These are phyloP conservation scores for Phytophthora europaea DNA, from an alignment of 352 stramenopile species.

Conservation along the genomic window DNA sequence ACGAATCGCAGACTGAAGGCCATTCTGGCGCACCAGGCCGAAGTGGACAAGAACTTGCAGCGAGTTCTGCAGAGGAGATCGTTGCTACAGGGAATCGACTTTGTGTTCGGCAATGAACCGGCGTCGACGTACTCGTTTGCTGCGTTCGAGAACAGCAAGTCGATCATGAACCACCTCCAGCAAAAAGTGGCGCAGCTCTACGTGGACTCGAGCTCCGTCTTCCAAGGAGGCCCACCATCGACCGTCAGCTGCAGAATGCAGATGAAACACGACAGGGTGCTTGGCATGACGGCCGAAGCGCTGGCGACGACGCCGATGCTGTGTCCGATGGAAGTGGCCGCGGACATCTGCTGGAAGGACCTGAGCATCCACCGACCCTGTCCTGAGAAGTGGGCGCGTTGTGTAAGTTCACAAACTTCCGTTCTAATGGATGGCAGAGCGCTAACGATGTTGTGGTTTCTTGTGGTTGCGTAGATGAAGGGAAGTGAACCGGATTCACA, in stretches of 20 bases:
- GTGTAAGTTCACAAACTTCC: slow-evolving; percentile 10
- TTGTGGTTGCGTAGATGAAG: slow-evolving; percentile 18
- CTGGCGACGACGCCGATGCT: slow-evolving; percentile 29
- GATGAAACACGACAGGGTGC: slow-evolving; percentile 14
- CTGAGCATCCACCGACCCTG: slow-evolving; percentile 32
- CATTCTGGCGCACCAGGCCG: slow-evolving; percentile 16
- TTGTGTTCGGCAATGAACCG: slow-evolving; percentile 33
- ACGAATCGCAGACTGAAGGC: slow-evolving; percentile 23
- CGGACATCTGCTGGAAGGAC: slow-evolving; percentile 32
- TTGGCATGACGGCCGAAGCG: slow-evolving; percentile 21
- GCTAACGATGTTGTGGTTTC: slow-evolving; percentile 2
- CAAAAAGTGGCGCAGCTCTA: slow-evolving; percentile 23
- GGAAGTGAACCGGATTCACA: slow-evolving; percentile 21
- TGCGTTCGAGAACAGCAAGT: slow-evolving; percentile 27
- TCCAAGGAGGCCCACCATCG: slow-evolving; percentile 1
- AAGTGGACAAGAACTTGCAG: slow-evolving; percentile 28
- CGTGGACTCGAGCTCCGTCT: slow-evolving; percentile 18
- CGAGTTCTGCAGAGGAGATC: slow-evolving; percentile 18
- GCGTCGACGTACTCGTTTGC: slow-evolving; percentile 23
- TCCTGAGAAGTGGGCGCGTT: slow-evolving; percentile 33
- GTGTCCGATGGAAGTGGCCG: slow-evolving; percentile 26
- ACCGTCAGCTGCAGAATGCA: slow-evolving; percentile 19
- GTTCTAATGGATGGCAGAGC: neutral
- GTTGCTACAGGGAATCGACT: slow-evolving; percentile 29
- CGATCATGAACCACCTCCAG: slow-evolving; percentile 24